Evolutionary conservation across 2,329 filamentous ascomycete species (phyloP).

Genomic region (Neofusicoccum cordaticola): DNA sequence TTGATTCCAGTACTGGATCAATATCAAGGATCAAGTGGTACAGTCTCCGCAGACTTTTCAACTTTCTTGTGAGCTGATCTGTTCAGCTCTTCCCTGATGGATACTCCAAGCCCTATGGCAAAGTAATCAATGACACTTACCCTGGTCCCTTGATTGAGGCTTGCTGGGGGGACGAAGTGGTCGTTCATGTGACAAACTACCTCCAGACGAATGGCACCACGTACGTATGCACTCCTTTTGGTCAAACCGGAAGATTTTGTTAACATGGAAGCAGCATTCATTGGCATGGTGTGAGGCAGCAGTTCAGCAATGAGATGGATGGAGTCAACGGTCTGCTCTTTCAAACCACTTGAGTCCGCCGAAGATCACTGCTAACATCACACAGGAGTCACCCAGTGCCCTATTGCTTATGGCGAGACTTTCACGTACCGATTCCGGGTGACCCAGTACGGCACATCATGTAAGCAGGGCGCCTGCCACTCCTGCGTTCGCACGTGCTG

Average conservation of each 20-base stretch:
- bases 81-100: constrained; percentile 23
- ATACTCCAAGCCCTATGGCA: constrained; percentile 23
- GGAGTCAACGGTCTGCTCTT: constrained; percentile 25
- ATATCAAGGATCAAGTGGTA: constrained; percentile 15
- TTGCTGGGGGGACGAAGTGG: constrained; percentile 24
- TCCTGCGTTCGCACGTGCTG: not conserved
- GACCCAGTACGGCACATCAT: constrained; percentile 32
- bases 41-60: not conserved
- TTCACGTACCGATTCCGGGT: constrained; percentile 29
- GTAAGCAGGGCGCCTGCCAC: constrained; percentile 21
- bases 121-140: constrained; percentile 25
- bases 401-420: constrained; percentile 31
- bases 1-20: constrained; percentile 15
- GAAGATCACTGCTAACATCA: not conserved
- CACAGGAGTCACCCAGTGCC: constrained; percentile 33
- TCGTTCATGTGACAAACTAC: constrained; percentile 9
- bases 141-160: constrained; percentile 25
- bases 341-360: not conserved
- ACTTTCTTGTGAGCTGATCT: not conserved
- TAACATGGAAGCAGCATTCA: constrained; percentile 23
- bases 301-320: constrained; percentile 33
- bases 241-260: not conserved
- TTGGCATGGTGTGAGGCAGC: constrained; percentile 34
- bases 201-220: constrained; percentile 9
- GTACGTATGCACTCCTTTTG: not conserved